A percentile compares a stretch with the other conserved stretches of the same genome.
Conservation (phyloP, 2,329 filamentous ascomycete genomes). For the Botryotinia globosa region DNA sequence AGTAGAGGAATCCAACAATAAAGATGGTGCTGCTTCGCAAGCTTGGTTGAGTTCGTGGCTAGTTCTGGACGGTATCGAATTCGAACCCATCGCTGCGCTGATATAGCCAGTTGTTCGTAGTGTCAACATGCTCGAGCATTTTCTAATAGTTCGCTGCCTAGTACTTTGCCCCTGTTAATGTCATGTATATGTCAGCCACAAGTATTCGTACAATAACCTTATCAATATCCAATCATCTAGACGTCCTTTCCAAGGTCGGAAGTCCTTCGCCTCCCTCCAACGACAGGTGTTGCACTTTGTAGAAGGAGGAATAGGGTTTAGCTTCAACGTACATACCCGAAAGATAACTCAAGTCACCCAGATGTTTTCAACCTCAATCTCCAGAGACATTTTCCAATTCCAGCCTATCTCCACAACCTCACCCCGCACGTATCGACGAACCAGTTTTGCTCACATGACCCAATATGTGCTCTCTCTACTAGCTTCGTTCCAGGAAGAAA, state of each 20-base stretch:
- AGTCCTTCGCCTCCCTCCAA: not conserved
- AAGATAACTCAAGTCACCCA: not conserved
- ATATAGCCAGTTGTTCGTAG: not conserved
- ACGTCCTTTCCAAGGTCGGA: not conserved
- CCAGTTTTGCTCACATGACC: not conserved
- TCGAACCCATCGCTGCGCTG: rapidly evolving
- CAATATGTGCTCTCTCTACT: rapidly evolving
- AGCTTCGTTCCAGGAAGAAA: not conserved
- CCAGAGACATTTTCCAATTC: not conserved
- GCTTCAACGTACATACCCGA: not conserved
- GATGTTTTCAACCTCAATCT: not conserved
- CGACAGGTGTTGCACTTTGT: rapidly evolving
- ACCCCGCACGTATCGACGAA: not conserved
- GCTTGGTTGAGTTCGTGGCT: not conserved
- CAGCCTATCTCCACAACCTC: not conserved
- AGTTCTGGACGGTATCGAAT: not conserved
- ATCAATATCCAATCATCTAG: not conserved
- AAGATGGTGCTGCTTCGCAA: not conserved
- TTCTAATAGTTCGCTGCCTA: not conserved
- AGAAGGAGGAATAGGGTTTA: not conserved
- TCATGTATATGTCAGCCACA: not conserved
- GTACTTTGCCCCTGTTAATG: not conserved
- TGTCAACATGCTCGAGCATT: not conserved
- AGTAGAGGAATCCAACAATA: too few relatives aligned
- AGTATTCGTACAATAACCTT: not conserved